Conservation (phyloP, 768 basidiomycete genomes). For the Collybiopsis confluens region DNA sequence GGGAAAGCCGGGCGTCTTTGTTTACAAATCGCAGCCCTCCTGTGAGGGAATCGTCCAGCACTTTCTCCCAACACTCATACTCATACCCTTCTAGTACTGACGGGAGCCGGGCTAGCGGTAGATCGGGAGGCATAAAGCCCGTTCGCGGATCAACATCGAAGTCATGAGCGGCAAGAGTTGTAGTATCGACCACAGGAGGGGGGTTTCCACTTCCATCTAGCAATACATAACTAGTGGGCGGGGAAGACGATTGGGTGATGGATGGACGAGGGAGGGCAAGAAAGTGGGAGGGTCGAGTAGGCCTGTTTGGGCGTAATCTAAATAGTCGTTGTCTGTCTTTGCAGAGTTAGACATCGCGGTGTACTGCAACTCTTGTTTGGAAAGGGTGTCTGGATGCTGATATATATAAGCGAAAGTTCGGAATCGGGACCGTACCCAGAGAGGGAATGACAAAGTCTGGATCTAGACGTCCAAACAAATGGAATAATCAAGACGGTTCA, state of each 20-base stretch:
- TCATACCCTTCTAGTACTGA: slow-evolving; percentile 8
- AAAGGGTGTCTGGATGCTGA: no score
- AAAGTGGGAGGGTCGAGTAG: slow-evolving; percentile 23
- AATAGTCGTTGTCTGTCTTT: neutral
- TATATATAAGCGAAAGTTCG: no score
- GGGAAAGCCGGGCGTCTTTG: slow-evolving; percentile 33
- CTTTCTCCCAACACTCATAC: slow-evolving; percentile 74
- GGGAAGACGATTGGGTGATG: slow-evolving; percentile 17
- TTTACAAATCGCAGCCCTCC: slow-evolving; percentile 55
- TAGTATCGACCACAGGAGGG: slow-evolving; percentile 34
- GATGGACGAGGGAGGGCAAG: slow-evolving; percentile 31
- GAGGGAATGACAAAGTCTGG: no score
- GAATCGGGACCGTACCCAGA: no score
- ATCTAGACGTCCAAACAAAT: no score
- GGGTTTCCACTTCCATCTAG: neutral
- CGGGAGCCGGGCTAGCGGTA: slow-evolving; percentile 63
- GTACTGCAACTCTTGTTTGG: no score
- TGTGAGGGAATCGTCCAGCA: slow-evolving; percentile 46
- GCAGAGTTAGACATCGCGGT: no score
- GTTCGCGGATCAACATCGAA: slow-evolving; percentile 91
- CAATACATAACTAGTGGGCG: slow-evolving; percentile 10
- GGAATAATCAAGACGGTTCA: no score
- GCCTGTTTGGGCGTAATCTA: neutral
- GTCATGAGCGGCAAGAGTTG: slow-evolving; percentile 75
- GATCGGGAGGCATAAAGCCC: slow-evolving; percentile 85